phyloP scores from a whole-genome alignment of 768 basidiomycete genomes.

The Rhizopogon roseolus region DNA sequence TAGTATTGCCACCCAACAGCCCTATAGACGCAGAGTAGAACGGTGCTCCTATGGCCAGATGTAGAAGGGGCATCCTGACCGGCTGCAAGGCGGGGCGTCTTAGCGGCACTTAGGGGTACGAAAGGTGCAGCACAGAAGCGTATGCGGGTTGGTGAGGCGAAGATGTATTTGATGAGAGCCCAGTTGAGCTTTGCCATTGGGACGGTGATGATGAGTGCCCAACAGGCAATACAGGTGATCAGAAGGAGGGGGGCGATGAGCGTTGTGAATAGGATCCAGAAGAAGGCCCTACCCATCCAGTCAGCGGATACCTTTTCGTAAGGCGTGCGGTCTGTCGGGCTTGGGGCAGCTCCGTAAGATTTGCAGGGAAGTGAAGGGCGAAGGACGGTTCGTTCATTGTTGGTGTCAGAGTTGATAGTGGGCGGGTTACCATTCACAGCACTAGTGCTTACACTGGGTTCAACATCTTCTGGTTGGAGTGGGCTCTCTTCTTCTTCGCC shows the following conservation, averaged over 20 bases:
- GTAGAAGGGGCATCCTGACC: conserved; percentile 82
- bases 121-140: conserved; percentile 91
- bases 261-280: conserved; percentile 73
- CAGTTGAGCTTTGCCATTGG: conserved; percentile 98
- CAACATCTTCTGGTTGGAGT: conserved; percentile 29
- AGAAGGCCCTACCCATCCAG: conserved; percentile 67
- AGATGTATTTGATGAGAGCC: conserved; percentile 85
- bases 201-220: conserved; percentile 92
- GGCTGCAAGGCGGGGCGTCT: conserved; percentile 69
- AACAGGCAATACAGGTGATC: conserved; percentile 83
- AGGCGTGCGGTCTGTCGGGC: conserved; percentile 16
- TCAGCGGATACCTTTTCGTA: conserved; percentile 30
- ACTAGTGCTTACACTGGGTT: conserved; percentile 12
- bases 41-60: conserved; percentile 74
- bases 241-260: conserved; percentile 90
- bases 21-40: conserved; percentile 91
- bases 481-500: conserved; percentile 36
- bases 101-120: conserved; percentile 37
- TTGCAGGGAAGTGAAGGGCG: conserved; percentile 36
- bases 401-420: conserved; percentile 44
- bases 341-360: conserved; percentile 63
- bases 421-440: conserved; percentile 27
- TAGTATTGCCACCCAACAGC: conserved; percentile 90
- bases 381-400: conserved; percentile 34
- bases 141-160: conserved; percentile 73